A percentile compares a stretch with the other conserved stretches of the same genome.
phyloP scores from a whole-genome alignment of 768 basidiomycete species.

The Sarcodon sp. region DNA sequence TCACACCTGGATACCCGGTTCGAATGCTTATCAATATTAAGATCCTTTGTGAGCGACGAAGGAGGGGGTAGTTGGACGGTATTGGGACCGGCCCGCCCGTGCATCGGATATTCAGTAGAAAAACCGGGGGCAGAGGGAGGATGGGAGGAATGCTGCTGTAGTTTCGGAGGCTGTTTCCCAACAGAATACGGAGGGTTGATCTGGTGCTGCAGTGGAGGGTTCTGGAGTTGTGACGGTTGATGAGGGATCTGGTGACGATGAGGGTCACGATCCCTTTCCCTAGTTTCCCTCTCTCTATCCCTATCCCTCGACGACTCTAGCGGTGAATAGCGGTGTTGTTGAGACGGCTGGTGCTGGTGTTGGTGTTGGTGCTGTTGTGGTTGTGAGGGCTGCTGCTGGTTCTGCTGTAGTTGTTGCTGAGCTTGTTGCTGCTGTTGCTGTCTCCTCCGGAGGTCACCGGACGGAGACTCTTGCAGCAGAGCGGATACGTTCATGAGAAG shows the following conservation, averaged over 20 bases:
- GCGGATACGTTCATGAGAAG: conserved; percentile 54
- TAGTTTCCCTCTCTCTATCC: neutral
- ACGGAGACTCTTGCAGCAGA: conserved; percentile 59
- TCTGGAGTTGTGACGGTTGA: conserved; percentile 9
- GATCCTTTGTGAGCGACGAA: conserved; percentile 2
- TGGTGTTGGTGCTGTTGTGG: conserved; percentile 18
- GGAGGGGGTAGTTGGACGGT: conserved; percentile 2
- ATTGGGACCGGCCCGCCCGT: conserved; percentile 1
- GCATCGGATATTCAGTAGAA: conserved; percentile 9
- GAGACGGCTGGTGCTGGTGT: conserved; percentile 14
- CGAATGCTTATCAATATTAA: conserved; percentile 5
- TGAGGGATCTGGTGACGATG: conserved; percentile 12
- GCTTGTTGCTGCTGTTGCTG: conserved; percentile 17
- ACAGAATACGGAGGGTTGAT: conserved; percentile 6
- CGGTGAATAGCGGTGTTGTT: neutral
- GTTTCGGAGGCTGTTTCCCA: conserved; percentile 7
- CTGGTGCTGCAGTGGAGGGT: conserved; percentile 9
- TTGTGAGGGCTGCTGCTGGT: conserved; percentile 14
- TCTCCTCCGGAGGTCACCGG: conserved; percentile 31
- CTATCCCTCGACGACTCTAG: neutral
- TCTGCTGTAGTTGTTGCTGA: conserved; percentile 17
- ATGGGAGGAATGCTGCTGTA: conserved; percentile 6
- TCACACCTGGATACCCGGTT: neutral
- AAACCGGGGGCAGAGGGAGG: conserved; percentile 4
- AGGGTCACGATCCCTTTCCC: conserved; percentile 7